Evolutionary conservation across 2,329 filamentous ascomycete species (phyloP), one percentile per base, ranked within the genome.

Genomic region (Fusarium scirpi): DNA sequence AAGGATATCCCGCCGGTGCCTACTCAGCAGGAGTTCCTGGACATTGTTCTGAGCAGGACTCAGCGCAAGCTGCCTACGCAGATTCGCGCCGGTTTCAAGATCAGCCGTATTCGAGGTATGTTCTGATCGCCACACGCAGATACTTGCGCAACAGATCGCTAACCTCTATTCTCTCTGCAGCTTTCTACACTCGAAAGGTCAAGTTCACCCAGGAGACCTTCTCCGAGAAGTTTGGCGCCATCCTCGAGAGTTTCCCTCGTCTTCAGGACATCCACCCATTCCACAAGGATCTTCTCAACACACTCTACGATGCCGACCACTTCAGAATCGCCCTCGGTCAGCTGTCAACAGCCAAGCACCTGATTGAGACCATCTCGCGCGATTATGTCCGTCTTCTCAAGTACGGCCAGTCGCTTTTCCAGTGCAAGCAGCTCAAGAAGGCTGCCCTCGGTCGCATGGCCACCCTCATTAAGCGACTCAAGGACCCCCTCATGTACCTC

Each of bases 191-290:
- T 47, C 87, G 96, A 80, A 98, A 98, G 84, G 94, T 98, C 87
- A 98, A 98, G 83, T 99, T 94, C 83, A 98, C 96, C 8, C 91
- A 95, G 78, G 96, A 99, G 84, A 98, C 95, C 44, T 98, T 98
- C 82, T 90, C 91, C 72, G 96, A 99, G 81, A 98, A 98, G 84
- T 90, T 99, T 73, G 89, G 90, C 73, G 89, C 91, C 65, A 98
- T 98, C 77, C 90, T 98, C 77, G 93, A 97, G 81, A 93, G 92
- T 76, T 98, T 99, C 78, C 96, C 96, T 58, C 90, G 94, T 62
- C 87, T 99, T 58, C 91, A 94, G 79, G 96, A 99, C 80, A 95
- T 98, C 79, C 95, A 98, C 80, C 94, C 95, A 57, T 98, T 98
- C 86, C 94, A 92, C 89, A 88, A 84, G 84, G 83, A 86, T 77